Percentiles rank a stretch among this genome's conserved stretches.
These are phyloP conservation scores for Wickerhamiella spandovensis DNA, from an alignment of 805 yeast genomes.

Conservation along the genomic window DNA sequence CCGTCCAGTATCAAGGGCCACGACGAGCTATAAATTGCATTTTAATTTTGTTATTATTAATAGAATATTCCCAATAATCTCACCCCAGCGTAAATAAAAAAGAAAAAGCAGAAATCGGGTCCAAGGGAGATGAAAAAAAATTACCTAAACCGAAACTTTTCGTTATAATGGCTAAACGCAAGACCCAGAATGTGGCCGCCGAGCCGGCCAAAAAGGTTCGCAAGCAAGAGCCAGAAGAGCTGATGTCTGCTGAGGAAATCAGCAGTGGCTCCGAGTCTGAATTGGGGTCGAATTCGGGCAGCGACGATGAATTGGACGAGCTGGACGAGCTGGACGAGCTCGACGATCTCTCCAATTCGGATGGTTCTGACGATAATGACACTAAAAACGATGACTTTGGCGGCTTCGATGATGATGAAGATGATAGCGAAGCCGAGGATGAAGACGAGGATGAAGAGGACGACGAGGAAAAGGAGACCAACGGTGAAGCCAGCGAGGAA, in stretches of 20 bases:
- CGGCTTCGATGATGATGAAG: constrained; percentile 7
- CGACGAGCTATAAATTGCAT: constrained; percentile 2
- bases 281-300: background rate
- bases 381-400: constrained; percentile 6
- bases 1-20: background rate
- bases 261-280: constrained; percentile 3
- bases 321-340: background rate
- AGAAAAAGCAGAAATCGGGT: constrained; percentile 14
- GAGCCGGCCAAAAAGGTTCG: constrained; percentile 13
- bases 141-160: background rate
- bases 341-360: background rate
- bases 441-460: constrained; percentile 10
- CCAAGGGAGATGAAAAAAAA: constrained; percentile 15
- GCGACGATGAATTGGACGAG: constrained; percentile 18
- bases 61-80: background rate
- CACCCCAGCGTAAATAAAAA: constrained; percentile 18
- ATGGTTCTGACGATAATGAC: background rate
- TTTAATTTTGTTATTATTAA: background rate
- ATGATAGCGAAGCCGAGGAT: constrained; percentile 13
- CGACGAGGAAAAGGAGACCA: constrained; percentile 12
- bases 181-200: constrained; percentile 7
- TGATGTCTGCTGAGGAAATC: constrained; percentile 6
- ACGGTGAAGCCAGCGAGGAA: background rate
- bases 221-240: constrained; percentile 12
- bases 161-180: constrained; percentile 4